These are phyloP conservation scores for Tagetes patula DNA, from an alignment of 129 eudicot genomes.

Conservation along the genomic window DNA sequence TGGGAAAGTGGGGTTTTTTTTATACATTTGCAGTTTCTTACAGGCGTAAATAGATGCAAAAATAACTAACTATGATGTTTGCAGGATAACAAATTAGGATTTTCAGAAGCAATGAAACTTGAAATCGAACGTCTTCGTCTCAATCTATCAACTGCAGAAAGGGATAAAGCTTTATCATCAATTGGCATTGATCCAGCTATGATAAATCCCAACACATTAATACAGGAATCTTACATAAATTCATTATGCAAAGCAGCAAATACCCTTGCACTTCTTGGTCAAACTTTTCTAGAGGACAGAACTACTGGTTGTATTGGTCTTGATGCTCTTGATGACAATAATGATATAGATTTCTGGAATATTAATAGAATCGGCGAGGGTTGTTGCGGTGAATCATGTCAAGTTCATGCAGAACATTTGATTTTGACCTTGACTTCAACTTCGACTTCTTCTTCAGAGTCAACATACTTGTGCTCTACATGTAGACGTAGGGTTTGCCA, in stretches of 20 bases:
- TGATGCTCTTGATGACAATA: slow-evolving; percentile 38
- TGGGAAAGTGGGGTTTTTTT: background rate
- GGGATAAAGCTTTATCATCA: slow-evolving; percentile 79
- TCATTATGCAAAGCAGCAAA: slow-evolving; percentile 62
- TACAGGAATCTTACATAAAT: slow-evolving; percentile 55
- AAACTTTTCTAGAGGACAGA: slow-evolving; percentile 68
- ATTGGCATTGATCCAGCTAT: slow-evolving; percentile 82
- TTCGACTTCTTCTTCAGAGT: slow-evolving; percentile 35
- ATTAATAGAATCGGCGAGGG: slow-evolving; percentile 60
- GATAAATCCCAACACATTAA: slow-evolving; percentile 67
- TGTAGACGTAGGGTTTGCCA: slow-evolving; percentile 71
- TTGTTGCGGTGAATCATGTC: slow-evolving; percentile 67
- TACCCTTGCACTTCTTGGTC: slow-evolving; percentile 80
- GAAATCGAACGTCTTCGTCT: slow-evolving; percentile 79
- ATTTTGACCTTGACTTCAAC: slow-evolving; percentile 30
- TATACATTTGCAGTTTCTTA: background rate
- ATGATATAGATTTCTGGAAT: slow-evolving; percentile 80
- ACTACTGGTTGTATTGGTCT: slow-evolving; percentile 65
- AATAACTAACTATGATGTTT: slow-evolving; percentile 16
- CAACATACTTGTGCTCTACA: slow-evolving; percentile 48
- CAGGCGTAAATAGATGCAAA: slow-evolving; percentile 16
- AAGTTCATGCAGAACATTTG: slow-evolving; percentile 58
- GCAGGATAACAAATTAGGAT: slow-evolving; percentile 70
- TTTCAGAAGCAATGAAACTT: slow-evolving; percentile 82
- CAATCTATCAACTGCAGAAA: slow-evolving; percentile 72